Conservation (phyloP, 306 rosid genomes). For the Fagus sylvatica region DNA sequence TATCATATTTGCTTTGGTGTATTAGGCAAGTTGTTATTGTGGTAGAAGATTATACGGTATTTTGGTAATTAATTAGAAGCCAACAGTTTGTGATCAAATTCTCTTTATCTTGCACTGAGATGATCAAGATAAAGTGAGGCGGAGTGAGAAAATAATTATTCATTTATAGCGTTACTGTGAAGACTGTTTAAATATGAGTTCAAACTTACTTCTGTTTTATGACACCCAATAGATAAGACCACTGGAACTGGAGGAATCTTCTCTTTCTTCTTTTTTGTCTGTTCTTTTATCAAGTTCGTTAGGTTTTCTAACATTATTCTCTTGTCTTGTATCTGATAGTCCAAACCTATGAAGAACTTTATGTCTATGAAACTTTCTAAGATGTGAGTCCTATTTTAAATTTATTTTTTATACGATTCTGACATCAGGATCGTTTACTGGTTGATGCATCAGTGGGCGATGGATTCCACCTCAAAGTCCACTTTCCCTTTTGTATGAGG, state of each 20-base stretch:
- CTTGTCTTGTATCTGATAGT: background rate
- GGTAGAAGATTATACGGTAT: no score
- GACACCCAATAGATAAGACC: background rate
- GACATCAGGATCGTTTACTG: conserved; percentile 86
- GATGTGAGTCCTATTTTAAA: conserved; percentile 47
- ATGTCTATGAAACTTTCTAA: conserved; percentile 38
- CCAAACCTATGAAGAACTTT: conserved; percentile 28
- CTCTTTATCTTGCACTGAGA: no score
- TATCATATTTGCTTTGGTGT: background rate
- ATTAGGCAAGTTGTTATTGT: background rate
- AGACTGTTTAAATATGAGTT: background rate
- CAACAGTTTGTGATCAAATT: no score
- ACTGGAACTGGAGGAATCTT: background rate
- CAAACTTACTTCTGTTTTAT: background rate
- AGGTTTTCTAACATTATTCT: background rate
- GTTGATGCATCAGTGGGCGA: conserved; percentile 97
- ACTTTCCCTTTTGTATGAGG: conserved; percentile 74
- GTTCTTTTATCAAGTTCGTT: background rate
- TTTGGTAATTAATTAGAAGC: no score
- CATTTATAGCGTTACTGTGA: background rate
- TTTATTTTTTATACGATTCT: conserved; percentile 67
- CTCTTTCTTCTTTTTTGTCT: background rate
- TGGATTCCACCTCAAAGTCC: conserved; percentile 76
- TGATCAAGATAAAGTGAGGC: no score
- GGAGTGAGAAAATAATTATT: no score